phyloP scores from a whole-genome alignment of 1,284 basidiomycete species.

The Rugosomyces carneus region DNA sequence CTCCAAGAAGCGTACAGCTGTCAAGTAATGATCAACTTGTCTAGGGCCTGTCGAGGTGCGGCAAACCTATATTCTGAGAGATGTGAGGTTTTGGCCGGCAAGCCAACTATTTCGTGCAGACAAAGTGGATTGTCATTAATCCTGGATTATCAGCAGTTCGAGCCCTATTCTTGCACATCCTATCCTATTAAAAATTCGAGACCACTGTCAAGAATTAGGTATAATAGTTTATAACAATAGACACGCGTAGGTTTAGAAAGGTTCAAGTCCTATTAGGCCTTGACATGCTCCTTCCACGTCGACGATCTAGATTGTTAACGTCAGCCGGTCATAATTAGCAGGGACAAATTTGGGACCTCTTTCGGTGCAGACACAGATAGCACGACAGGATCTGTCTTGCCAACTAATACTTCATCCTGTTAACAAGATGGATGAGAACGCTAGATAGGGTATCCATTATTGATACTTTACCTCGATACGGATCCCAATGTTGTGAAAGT shows the following conservation, averaged over 20 bases:
- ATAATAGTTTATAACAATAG: not conserved
- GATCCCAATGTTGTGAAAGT: constrained; percentile 85
- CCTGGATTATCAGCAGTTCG: not conserved
- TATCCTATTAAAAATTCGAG: not conserved
- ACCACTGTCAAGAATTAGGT: not conserved
- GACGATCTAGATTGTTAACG: constrained; percentile 41
- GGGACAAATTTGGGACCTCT: constrained; percentile 48
- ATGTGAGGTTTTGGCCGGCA: too few relatives aligned
- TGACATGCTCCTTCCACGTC: constrained; percentile 89
- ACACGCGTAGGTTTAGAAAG: constrained; percentile 34
- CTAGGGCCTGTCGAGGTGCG: too few relatives aligned
- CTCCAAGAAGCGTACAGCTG: too few relatives aligned
- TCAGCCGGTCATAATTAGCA: not conserved
- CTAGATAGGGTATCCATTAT: not conserved
- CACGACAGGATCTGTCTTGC: constrained; percentile 60
- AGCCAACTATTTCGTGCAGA: too few relatives aligned
- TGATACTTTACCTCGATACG: constrained; percentile 68
- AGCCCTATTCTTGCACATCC: not conserved
- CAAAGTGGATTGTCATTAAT: not conserved
- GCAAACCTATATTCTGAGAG: too few relatives aligned
- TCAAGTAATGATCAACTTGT: too few relatives aligned
- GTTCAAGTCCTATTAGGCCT: constrained; percentile 62
- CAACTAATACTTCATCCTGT: constrained; percentile 82
- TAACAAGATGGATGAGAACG: constrained; percentile 7
- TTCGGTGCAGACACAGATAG: constrained; percentile 81